phyloP scores from a whole-genome alignment of 1,284 basidiomycete genomes.

The Somion occarium region DNA sequence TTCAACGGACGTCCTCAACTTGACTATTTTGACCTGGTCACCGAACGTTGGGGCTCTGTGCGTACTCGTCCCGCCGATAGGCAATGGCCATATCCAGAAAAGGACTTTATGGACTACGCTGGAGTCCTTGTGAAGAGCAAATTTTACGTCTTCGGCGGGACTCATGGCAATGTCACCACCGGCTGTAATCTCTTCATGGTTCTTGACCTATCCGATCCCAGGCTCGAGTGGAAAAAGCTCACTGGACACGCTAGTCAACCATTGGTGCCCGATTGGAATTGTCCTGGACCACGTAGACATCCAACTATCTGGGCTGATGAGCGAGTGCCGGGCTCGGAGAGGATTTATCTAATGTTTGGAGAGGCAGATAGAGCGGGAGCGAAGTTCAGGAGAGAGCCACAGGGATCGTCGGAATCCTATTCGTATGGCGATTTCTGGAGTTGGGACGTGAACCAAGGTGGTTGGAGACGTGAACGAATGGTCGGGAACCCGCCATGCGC shows the following conservation, averaged over 20 bases:
- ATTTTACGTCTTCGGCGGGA: conserved; percentile 26
- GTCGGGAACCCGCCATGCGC: conserved; percentile 34
- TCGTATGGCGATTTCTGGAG: conserved; percentile 38
- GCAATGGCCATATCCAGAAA: conserved; percentile 19
- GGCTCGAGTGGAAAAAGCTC: conserved; percentile 16
- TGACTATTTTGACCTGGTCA: conserved; percentile 31
- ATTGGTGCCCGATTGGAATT: conserved; percentile 12
- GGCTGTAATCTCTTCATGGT: conserved; percentile 22
- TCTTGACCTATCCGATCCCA: conserved; percentile 20
- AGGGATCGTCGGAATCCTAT: conserved; percentile 23
- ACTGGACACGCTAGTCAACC: conserved; percentile 11
- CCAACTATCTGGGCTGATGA: conserved; percentile 29
- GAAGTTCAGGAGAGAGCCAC: conserved; percentile 17
- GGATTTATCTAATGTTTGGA: conserved; percentile 34
- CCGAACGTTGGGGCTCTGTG: conserved; percentile 26
- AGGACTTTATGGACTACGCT: conserved; percentile 21
- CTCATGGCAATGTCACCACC: conserved; percentile 10
- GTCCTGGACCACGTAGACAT: conserved; percentile 28
- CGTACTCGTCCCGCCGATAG: conserved; percentile 17
- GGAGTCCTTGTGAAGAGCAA: conserved; percentile 23
- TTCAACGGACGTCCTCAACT: conserved; percentile 24
- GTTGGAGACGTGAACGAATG: conserved; percentile 34
- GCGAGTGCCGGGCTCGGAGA: conserved; percentile 11
- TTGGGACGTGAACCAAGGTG: conserved; percentile 29
- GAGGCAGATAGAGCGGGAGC: conserved; percentile 30